Evolutionary conservation across 2,329 filamentous ascomycete species (phyloP), one percentile per base, ranked within the genome.

Genomic region (Paracoccidioides brasiliensis): DNA sequence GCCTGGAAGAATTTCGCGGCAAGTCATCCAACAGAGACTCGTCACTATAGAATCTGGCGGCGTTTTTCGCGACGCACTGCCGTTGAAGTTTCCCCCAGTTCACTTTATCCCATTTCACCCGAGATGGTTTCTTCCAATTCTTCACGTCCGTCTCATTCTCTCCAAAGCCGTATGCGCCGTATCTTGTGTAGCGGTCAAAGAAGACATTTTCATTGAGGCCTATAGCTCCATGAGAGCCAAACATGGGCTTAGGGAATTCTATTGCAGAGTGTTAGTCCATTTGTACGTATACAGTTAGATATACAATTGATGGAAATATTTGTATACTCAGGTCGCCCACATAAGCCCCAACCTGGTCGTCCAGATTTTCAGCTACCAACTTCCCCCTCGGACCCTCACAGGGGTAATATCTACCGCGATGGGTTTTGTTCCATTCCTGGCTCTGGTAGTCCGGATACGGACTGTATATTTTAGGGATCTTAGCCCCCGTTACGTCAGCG

Each of bases 1-100:
- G 38, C 37, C 38, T 53, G 7, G 58, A 22, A n/a, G 3, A 58
- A 45, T 55, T 58, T 4, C 4, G 49, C 38, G 53, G 55, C 51
- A 53, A 44, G 56, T 43, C 63, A 52, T 10, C 43, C 43, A 49
- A n/a, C 2, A 12, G 59, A 46, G 40, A 56, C 48, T 55, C 63
- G 58, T 56, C 62, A 52, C 51, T 66, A 61, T 73, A 75, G 67
- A 76, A 93, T 22, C 88, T 80, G 41, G 79, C 78, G 56, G 78
- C 75, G 69, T 94, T 94, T 61, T 74, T 77, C 60, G 78, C 70
- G 0, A 83, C 67, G 64, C 88, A 93, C 33, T 78, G 70, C 53
- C 81, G 73, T 66, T 91, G 86, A 15, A 91, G 72, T 37, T 78
- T 70, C 12, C 84, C 84, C 88, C 88, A 93, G 59, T 81, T 77